These are phyloP conservation scores for Keqinozyma sinolaborantium DNA, from an alignment of 1,139 yeast species.

Conservation along the genomic window DNA sequence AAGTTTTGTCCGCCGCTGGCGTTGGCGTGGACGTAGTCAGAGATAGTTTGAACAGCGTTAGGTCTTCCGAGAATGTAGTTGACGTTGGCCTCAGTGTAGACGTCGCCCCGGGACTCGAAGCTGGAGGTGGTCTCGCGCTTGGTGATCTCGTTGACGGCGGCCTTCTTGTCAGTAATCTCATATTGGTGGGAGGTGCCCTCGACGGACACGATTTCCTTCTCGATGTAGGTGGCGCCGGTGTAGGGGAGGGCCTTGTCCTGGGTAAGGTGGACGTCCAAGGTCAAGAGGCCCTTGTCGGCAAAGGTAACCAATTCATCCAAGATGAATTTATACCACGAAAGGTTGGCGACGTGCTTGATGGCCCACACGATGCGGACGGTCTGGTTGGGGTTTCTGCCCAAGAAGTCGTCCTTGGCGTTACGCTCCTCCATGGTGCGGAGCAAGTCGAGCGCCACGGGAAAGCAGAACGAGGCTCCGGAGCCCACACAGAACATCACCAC, in stretches of 20 bases:
- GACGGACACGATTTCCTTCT: conserved; percentile 1
- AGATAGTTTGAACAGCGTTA: conserved; percentile 4
- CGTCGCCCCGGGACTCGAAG: conserved; percentile 1
- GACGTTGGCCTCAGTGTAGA: conserved; percentile 7
- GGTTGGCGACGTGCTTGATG: conserved; percentile 21
- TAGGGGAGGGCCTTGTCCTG: conserved; percentile 5
- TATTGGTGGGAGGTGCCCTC: not conserved
- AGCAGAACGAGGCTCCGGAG: conserved; percentile 43
- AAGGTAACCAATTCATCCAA: conserved; percentile 24
- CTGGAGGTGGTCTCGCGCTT: not conserved
- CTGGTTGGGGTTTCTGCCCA: conserved; percentile 28
- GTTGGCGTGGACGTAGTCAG: conserved; percentile 5
- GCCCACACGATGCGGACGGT: conserved; percentile 32
- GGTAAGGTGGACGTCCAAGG: conserved; percentile 17
- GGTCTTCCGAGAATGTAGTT: conserved; percentile 10
- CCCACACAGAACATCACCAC: conserved; percentile 43
- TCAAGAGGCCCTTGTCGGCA: conserved; percentile 20
- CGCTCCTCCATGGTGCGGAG: conserved; percentile 21
- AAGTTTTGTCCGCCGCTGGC: conserved; percentile 6
- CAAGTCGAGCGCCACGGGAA: conserved; percentile 43
- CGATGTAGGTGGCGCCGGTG: no score
- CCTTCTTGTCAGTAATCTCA: not conserved
- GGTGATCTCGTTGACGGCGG: not conserved
- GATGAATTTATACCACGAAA: conserved; percentile 35
- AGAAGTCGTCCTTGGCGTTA: conserved; percentile 25